Conservation (phyloP, 345 rosid species). For the Corymbia maculata region DNA sequence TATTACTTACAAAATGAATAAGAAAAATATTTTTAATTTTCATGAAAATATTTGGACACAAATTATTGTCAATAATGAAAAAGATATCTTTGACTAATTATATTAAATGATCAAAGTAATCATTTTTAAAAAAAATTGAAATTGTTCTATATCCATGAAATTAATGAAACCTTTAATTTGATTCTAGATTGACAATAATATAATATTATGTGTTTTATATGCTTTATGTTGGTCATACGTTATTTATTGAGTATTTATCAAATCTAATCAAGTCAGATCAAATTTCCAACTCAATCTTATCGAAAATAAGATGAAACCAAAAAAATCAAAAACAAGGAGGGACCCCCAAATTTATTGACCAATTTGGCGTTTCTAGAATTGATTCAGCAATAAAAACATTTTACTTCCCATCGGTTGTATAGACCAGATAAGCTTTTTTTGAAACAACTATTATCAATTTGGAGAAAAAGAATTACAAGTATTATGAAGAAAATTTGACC, state of each 20-base stretch:
- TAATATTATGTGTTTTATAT: background rate
- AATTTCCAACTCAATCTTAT: background rate
- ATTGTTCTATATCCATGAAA: too few species aligned
- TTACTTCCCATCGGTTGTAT: background rate
- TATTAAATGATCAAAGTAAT: too few species aligned
- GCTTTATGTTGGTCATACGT: background rate
- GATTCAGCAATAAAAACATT: background rate
- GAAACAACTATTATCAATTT: background rate
- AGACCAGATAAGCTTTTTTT: background rate
- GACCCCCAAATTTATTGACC: background rate
- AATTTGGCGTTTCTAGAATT: background rate
- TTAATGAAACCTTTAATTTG: accelerated
- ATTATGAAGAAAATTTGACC: background rate
- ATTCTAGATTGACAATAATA: background rate
- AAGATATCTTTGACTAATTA: too few species aligned
- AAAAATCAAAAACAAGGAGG: background rate
- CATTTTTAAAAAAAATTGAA: too few species aligned
- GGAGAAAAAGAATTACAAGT: background rate
- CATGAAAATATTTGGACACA: too few species aligned
- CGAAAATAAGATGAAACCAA: background rate
- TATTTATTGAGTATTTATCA: background rate
- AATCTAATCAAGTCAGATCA: background rate
- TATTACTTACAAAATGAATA: too few species aligned
- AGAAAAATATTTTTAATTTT: too few species aligned
- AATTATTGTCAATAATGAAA: background rate